Evolutionary conservation across 371 early-diverging fungal genomes (phyloP).

Genomic region (Scutellospora calospora): DNA sequence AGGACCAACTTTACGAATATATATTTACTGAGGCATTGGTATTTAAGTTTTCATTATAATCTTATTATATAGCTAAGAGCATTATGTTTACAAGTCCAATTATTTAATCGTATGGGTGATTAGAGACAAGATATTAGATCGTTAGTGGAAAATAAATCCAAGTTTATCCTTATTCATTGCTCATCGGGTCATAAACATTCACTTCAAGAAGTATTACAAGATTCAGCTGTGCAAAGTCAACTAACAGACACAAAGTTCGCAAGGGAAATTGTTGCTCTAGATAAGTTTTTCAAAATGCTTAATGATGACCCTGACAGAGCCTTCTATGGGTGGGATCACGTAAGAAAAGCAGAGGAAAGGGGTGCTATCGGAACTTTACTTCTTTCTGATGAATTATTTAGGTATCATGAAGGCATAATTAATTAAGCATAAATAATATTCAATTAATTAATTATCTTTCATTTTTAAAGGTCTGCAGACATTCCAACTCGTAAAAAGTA

Average conservation of each 20-base stretch:
- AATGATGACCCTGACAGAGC: constrained; percentile 90
- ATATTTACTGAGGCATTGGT: constrained; percentile 87
- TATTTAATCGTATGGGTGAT: background rate
- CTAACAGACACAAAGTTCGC: constrained; percentile 94
- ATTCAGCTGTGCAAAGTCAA: constrained; percentile 80
- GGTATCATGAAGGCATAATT: constrained; percentile 52
- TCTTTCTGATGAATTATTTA: constrained; percentile 92
- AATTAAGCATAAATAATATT: background rate
- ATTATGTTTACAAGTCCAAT: no score
- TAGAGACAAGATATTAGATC: constrained; percentile 72
- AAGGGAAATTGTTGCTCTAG: constrained; percentile 82
- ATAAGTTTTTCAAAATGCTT: constrained; percentile 89
- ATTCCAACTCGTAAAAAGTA: constrained; percentile 84
- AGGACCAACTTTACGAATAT: constrained; percentile 87
- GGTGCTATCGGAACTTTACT: constrained; percentile 89
- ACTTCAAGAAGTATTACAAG: constrained; percentile 91
- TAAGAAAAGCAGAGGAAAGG: constrained; percentile 81
- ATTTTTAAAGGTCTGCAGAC: constrained; percentile 77
- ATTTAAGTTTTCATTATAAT: constrained; percentile 28
- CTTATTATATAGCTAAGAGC: background rate
- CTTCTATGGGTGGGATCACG: constrained; percentile 91
- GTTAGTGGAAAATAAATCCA: constrained; percentile 86
- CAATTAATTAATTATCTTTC: background rate
- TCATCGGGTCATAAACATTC: constrained; percentile 97
- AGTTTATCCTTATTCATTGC: constrained; percentile 90